A percentile compares a stretch with the other conserved stretches of the same genome.
phyloP scores from a whole-genome alignment of 2,329 filamentous ascomycete genomes.

The Microcera coccophila region DNA sequence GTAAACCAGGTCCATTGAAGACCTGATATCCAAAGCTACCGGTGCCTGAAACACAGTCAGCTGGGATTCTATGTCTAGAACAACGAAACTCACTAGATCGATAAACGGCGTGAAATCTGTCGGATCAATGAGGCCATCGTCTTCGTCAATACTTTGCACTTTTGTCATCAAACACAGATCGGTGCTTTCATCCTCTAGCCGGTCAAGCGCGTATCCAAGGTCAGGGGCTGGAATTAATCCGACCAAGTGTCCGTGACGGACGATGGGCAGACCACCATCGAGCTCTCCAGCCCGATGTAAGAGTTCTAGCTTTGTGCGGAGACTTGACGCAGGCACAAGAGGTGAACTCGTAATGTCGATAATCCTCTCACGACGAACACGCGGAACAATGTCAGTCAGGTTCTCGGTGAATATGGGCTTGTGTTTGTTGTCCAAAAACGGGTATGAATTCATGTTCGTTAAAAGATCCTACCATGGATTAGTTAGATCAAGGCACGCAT shows the following conservation, averaged over 20 bases:
- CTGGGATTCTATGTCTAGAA: background rate
- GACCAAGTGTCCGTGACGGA: slow-evolving; percentile 74
- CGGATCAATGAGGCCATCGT: slow-evolving; percentile 61
- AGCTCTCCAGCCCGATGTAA: slow-evolving; percentile 84
- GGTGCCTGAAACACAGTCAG: slow-evolving; percentile 57
- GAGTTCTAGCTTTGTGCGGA: slow-evolving; percentile 76
- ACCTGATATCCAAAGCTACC: slow-evolving; percentile 80
- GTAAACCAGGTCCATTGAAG: slow-evolving; percentile 91
- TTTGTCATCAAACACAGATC: slow-evolving; percentile 79
- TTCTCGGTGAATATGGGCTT: slow-evolving; percentile 88
- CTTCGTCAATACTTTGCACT: slow-evolving; percentile 59
- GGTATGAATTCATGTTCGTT: slow-evolving; percentile 96
- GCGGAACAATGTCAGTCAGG: slow-evolving; percentile 79
- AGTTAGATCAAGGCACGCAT: too few species aligned
- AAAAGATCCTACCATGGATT: slow-evolving; percentile 64
- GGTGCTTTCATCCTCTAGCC: slow-evolving; percentile 68
- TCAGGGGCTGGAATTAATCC: slow-evolving; percentile 92
- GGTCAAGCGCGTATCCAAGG: slow-evolving; percentile 87
- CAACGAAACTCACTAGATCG: slow-evolving; percentile 61
- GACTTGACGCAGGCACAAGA: slow-evolving; percentile 68
- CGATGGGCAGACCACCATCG: slow-evolving; percentile 84
- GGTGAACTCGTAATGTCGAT: slow-evolving; percentile 88
- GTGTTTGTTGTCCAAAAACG: slow-evolving; percentile 94
- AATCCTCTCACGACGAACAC: slow-evolving; percentile 67
- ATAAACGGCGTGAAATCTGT: slow-evolving; percentile 89